Base-by-base conservation (phyloP, 495 filamentous ascomycete species). In the Staphylotrichum tortipilum region DNA sequence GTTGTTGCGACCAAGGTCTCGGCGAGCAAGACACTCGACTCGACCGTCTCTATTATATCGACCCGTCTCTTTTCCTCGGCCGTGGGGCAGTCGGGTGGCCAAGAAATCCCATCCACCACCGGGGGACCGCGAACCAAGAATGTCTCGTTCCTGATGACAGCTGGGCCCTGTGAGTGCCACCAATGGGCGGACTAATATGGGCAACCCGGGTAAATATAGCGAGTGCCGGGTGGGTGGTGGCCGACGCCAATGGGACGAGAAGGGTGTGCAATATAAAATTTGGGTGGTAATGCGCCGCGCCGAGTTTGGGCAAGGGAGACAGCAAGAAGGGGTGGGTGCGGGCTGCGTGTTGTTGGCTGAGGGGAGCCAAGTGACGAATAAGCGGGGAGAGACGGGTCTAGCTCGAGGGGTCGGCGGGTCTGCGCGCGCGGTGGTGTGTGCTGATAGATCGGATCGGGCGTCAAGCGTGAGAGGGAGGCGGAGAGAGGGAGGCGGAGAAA, bases 121-220 rank as follows among this genome's bases (percentile, higher is more conserved):
- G n/a, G n/a, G 46, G 30, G 17, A 30, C 24, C 17, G 31, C 11
- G 24, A 3, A 31, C 17, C 22, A 18, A 34, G 37, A 28, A 44
- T 8, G 9, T 36, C 22, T n/a, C 5, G 17, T 23, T 8, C 43
- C 14, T 15, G 21, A 35, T 7, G 17, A 35, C 14, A 4, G 6
- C 4, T 29, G 3, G 34, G 15, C 11, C 37, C 24, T 34, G 24
- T n/a, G 23, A 30, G 45, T 24, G 49, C 21, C 23, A 26, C 28
- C 19, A 43, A 38, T 39, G 44, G 47, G 44, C 55, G 39, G 45
- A 34, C 40, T 58, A 63, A 64, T 66, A 59, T 66, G 60, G 63
- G 58, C 44, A 46, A 30, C 21, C 51, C 65, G 65, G 65, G 54
- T 68, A 66, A 66, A 66, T 66, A 57, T 52, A 48, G 39, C 28